phyloP scores from a whole-genome alignment of 768 basidiomycete species.

The Leccinum subgranulosum region DNA sequence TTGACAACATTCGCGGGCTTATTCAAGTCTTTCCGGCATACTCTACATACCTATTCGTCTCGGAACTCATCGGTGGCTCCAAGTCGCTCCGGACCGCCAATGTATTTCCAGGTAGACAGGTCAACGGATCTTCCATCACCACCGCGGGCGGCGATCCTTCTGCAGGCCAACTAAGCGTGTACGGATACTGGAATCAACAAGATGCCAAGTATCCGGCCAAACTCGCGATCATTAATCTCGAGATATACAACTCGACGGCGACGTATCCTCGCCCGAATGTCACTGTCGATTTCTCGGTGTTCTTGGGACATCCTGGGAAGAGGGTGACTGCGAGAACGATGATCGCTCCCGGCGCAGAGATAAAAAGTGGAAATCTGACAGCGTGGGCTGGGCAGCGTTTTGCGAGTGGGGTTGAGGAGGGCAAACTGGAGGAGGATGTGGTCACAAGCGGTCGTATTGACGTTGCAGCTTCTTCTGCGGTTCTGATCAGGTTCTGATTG shows the following conservation, averaged over 20 bases:
- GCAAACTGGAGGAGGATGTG: constrained; percentile 38
- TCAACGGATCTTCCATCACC: constrained; percentile 51
- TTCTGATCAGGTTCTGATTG: constrained; percentile 27
- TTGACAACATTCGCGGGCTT: constrained; percentile 45
- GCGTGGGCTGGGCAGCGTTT: constrained; percentile 53
- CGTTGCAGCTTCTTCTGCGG: constrained; percentile 39
- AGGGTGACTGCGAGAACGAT: constrained; percentile 39
- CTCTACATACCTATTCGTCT: constrained; percentile 48
- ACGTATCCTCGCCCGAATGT: constrained; percentile 37
- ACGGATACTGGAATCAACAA: constrained; percentile 47
- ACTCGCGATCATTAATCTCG: constrained; percentile 46
- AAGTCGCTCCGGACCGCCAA: constrained; percentile 44
- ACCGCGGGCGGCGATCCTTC: constrained; percentile 47
- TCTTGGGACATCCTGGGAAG: constrained; percentile 27
- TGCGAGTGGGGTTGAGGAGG: constrained; percentile 36
- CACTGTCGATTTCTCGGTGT: constrained; percentile 46
- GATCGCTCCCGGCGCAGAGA: constrained; percentile 48
- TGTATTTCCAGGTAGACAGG: constrained; percentile 49
- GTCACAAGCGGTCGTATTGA: constrained; percentile 32
- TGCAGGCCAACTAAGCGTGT: constrained; percentile 47
- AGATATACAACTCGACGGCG: constrained; percentile 50
- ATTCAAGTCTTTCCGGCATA: constrained; percentile 54
- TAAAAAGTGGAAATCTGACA: constrained; percentile 41
- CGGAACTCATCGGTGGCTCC: constrained; percentile 46
- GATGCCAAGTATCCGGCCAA: constrained; percentile 38